Conservation (phyloP, 257 asterid species). For the Solanum chilense region DNA sequence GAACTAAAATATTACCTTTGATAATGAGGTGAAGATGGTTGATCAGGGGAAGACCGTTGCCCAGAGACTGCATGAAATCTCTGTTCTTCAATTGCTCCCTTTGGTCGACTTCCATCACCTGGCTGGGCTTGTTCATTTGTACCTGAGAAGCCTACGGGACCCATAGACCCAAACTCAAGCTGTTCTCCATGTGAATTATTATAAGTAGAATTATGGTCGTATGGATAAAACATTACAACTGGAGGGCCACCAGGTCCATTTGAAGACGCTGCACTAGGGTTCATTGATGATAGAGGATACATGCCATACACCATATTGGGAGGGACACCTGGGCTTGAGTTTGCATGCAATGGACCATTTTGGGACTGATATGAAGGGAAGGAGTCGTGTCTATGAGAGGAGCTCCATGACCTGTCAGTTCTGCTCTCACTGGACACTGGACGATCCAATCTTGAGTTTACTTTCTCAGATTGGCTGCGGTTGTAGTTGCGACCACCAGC, state of each 20-base stretch:
- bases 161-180: slow-evolving; percentile 81
- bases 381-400: slow-evolving; percentile 22
- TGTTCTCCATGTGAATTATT: slow-evolving; percentile 55
- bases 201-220: slow-evolving; percentile 39
- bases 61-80: slow-evolving; percentile 26
- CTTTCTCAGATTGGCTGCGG: slow-evolving; percentile 61
- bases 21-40: slow-evolving; percentile 70
- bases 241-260: slow-evolving; percentile 33
- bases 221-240: slow-evolving; percentile 56
- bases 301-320: slow-evolving; percentile 43
- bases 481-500: slow-evolving; percentile 46
- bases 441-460: slow-evolving; percentile 50
- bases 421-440: slow-evolving; percentile 40
- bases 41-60: slow-evolving; percentile 66
- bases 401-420: slow-evolving; percentile 54
- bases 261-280: slow-evolving; percentile 39
- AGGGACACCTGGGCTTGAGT: slow-evolving; percentile 37
- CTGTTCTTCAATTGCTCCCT: slow-evolving; percentile 40
- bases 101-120: slow-evolving; percentile 39
- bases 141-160: slow-evolving; percentile 52
- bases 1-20: slow-evolving; percentile 35
- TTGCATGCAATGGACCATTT: slow-evolving; percentile 55
- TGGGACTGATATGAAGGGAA: slow-evolving; percentile 51
- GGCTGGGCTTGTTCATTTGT: slow-evolving; percentile 47
- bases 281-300: slow-evolving; percentile 46